Evolutionary conservation across 495 filamentous ascomycete species (phyloP), one percentile per base, ranked within the genome.

Genomic region (Aspergillus baeticus): DNA sequence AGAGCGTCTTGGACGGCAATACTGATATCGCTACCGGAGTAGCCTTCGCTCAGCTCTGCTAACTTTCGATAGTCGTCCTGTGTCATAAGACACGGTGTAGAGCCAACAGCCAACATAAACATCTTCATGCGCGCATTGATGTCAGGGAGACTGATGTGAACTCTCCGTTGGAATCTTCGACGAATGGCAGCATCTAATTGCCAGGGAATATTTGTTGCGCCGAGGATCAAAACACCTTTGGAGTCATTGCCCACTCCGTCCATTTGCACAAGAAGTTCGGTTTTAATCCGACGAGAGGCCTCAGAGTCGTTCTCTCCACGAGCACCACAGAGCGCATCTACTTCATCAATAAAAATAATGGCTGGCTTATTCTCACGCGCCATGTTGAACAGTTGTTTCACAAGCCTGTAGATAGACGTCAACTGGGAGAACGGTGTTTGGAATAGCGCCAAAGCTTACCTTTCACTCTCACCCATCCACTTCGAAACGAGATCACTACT

Each of bases 311-410:
- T 94, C 79, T 99, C 94, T 56, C 95, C 95, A 62, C 94, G 84
- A 2, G 94, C 93, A 2, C 95, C 94, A 65, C 95, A 98, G 21
- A 99, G 84, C 4, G 94, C 94, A 69, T 99, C 94, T 62, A 99
- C 91, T 74, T 99, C 94, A 70, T 99, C 94, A 69, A 99, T 98
- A 75, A 99, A 99, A 71, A 99, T 96, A 67, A 99, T 98, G 6
- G 92, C 92, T 0, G 94, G 94, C 62, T 90, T 96, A 73, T 98
- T 99, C 69, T 99, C 94, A 66, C 94, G 87, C 1, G 94, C 94
- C 90, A 99, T 96, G 57, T 87, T 91, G 76, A 98, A 98, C 22
- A 98, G 81, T 64, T 97, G 92, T 70, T 97, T 97, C 34, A 98
- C 95, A 60, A 98, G 81, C 68, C 93, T 96, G 62, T 22, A 20